phyloP scores from a whole-genome alignment of 116 monocot genomes.

The Dioscorea cayenensis region DNA sequence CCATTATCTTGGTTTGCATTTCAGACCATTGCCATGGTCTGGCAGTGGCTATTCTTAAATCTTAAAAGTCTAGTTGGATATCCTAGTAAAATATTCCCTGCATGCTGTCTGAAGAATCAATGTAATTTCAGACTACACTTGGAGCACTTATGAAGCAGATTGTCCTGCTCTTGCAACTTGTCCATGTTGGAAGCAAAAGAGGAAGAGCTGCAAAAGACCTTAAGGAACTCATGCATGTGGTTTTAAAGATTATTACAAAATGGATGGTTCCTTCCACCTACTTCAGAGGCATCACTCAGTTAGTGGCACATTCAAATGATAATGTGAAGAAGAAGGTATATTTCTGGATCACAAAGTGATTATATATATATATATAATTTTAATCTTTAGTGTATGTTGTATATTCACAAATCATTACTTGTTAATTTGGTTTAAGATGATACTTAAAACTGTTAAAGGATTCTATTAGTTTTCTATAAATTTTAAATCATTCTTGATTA shows the following conservation, averaged over 20 bases:
- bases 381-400: too few relatives aligned
- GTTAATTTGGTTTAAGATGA: too few relatives aligned
- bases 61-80: too few relatives aligned
- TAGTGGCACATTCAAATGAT: slow-evolving; percentile 40
- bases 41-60: too few relatives aligned
- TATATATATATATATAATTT: background rate
- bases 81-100: too few relatives aligned
- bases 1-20: too few relatives aligned
- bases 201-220: slow-evolving; percentile 24
- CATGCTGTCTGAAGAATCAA: too few relatives aligned
- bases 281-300: slow-evolving; percentile 46
- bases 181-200: slow-evolving; percentile 30
- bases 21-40: too few relatives aligned
- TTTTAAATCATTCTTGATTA: background rate
- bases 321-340: slow-evolving; percentile 57
- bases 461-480: background rate
- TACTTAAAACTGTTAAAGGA: too few relatives aligned
- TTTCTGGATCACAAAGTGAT: background rate
- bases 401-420: too few relatives aligned
- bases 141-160: slow-evolving; percentile 69
- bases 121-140: slow-evolving; percentile 35
- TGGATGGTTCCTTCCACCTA: slow-evolving; percentile 60
- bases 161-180: slow-evolving; percentile 40
- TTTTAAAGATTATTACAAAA: slow-evolving; percentile 39
- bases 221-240: slow-evolving; percentile 26